Conservation (phyloP, 1,284 basidiomycete genomes). For the Heliocybe sulcata region DNA sequence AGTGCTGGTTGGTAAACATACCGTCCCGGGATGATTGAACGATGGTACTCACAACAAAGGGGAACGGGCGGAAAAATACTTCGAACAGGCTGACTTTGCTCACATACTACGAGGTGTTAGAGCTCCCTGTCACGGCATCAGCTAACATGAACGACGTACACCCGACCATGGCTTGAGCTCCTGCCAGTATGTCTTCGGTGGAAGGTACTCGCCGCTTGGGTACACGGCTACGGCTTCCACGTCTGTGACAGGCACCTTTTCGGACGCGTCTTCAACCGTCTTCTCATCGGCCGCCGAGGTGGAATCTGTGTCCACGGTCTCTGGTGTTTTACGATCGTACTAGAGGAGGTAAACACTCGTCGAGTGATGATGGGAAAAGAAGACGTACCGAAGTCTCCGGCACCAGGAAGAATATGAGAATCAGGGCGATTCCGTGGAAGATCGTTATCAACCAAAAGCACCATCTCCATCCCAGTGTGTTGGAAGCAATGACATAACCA, state of each 20-base stretch:
- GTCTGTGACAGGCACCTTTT: background rate
- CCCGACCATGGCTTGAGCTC: constrained; percentile 1
- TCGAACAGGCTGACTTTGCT: background rate
- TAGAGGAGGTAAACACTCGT: background rate
- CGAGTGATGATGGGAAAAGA: background rate
- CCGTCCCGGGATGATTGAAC: background rate
- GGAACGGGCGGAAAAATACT: constrained; percentile 2
- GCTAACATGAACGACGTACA: background rate
- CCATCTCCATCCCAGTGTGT: constrained; percentile 3
- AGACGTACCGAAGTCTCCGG: constrained; percentile 6
- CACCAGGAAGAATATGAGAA: constrained; percentile 5
- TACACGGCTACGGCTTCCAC: background rate
- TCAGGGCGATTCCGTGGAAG: constrained; percentile 5
- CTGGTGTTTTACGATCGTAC: background rate
- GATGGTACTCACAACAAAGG: background rate
- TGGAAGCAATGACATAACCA: constrained; percentile 1
- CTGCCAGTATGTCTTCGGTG: background rate
- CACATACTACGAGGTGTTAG: background rate
- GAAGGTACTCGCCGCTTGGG: background rate
- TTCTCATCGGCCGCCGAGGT: background rate
- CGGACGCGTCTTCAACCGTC: background rate
- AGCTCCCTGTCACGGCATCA: background rate
- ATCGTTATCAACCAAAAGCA: constrained; percentile 8
- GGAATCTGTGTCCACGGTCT: background rate
- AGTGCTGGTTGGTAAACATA: background rate